phyloP scores from a whole-genome alignment of 2,329 filamentous ascomycete species.

The Botrytis hyacinthi region DNA sequence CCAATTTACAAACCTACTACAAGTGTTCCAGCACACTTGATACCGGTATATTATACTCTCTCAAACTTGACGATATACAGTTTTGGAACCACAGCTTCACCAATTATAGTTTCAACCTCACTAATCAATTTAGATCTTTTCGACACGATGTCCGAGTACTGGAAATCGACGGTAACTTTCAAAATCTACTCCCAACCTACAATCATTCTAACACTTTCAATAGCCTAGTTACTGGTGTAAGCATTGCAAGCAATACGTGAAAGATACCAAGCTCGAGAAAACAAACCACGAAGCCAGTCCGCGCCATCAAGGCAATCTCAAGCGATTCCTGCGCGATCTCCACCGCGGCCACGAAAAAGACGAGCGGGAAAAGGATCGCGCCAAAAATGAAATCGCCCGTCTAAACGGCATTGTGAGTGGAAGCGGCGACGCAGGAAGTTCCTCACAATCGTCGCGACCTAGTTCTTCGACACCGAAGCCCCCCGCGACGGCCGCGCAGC shows the following conservation, averaged over 20 bases:
- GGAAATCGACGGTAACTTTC: conserved; percentile 78
- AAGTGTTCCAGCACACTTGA: neutral
- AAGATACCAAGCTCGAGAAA: conserved; percentile 87
- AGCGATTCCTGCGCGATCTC: conserved; percentile 84
- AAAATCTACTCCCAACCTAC: neutral
- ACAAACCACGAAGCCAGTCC: conserved; percentile 84
- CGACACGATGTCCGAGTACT: conserved; percentile 83
- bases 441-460: conserved; percentile 31
- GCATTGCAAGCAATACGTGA: conserved; percentile 85
- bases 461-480: conserved; percentile 37
- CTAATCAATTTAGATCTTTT: neutral
- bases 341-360: conserved; percentile 81
- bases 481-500: conserved; percentile 56
- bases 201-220: conserved; percentile 25
- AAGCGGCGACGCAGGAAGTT: conserved; percentile 29
- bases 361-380: conserved; percentile 76
- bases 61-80: neutral
- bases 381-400: conserved; percentile 80
- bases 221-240: conserved; percentile 96
- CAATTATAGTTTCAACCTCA: neutral
- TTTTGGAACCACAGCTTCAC: neutral
- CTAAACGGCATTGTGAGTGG: conserved; percentile 72
- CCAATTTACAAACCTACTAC: neutral
- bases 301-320: conserved; percentile 81
- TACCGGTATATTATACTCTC: neutral